phyloP scores from a whole-genome alignment of 495 filamentous ascomycete species.

The Cercophora scortea region DNA sequence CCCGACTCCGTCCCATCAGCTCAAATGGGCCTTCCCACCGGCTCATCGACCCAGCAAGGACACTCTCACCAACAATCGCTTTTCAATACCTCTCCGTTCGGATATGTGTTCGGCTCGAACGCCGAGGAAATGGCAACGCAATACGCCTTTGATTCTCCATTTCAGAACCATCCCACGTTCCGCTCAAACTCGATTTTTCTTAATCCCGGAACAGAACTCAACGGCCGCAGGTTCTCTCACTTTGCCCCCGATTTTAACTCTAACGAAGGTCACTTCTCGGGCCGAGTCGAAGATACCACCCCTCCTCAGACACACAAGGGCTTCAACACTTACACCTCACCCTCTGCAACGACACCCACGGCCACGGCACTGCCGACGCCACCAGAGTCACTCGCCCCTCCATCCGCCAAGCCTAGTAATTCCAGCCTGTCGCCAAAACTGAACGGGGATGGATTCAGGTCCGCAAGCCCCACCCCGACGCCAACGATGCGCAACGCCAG shows the following conservation, averaged over 20 bases:
- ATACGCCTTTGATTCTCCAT: conserved; percentile 22
- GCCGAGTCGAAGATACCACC: not conserved
- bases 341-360: not conserved
- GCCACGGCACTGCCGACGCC: conserved; percentile 17
- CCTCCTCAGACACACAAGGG: too few relatives aligned
- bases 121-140: conserved; percentile 29
- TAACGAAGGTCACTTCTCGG: conserved; percentile 14
- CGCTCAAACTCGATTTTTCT: conserved; percentile 50
- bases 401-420: conserved; percentile 6
- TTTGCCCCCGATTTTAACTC: conserved; percentile 42
- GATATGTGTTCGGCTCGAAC: conserved; percentile 40
- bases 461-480: conserved; percentile 15
- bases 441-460: not conserved
- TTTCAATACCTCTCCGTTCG: conserved; percentile 38
- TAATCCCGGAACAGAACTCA: conserved; percentile 37
- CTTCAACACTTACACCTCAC: not conserved
- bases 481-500: conserved; percentile 12
- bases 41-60: conserved; percentile 10
- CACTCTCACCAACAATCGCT: conserved; percentile 10
- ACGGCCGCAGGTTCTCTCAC: conserved; percentile 44
- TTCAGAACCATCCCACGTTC: conserved; percentile 35
- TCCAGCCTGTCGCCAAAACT: conserved; percentile 12
- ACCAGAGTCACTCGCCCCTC: conserved; percentile 20
- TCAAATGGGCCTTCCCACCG: conserved; percentile 8
- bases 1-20: conserved; percentile 26